Evolutionary conservation across 2,329 filamentous ascomycete species (phyloP).

Genomic region (Scytalidium lignicola): DNA sequence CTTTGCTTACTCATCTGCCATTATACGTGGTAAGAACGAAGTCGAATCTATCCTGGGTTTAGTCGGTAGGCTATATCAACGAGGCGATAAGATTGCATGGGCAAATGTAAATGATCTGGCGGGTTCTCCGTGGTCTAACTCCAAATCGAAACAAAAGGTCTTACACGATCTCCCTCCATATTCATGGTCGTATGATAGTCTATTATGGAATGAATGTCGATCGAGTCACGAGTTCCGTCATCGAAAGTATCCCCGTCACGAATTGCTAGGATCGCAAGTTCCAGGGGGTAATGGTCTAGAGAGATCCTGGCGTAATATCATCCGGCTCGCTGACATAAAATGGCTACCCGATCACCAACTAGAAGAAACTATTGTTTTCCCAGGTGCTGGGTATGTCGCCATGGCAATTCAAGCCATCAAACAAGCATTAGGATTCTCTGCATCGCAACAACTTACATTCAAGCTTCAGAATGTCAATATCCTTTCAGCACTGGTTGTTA

Average conservation of each 20-base stretch:
- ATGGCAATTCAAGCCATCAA: too few relatives aligned
- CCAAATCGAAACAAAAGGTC: not conserved
- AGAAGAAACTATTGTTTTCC: conserved; percentile 41
- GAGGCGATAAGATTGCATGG: too few relatives aligned
- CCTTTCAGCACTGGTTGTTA: too few relatives aligned
- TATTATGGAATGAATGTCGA: conserved; percentile 48
- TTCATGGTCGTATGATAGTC: conserved; percentile 45
- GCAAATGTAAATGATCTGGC: too few relatives aligned
- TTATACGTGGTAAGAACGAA: too few relatives aligned
- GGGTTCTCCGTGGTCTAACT: too few relatives aligned
- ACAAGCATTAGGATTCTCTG: too few relatives aligned
- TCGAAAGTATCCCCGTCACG: conserved; percentile 39
- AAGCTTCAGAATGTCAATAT: too few relatives aligned
- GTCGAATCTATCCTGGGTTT: too few relatives aligned
- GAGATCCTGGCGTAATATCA: conserved; percentile 31
- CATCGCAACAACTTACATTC: too few relatives aligned
- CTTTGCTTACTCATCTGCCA: too few relatives aligned
- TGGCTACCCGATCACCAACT: conserved; percentile 46
- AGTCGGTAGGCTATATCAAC: too few relatives aligned
- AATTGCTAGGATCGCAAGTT: conserved; percentile 38
- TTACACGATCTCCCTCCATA: conserved; percentile 41
- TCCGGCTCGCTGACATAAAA: conserved; percentile 33
- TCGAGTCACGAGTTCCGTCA: conserved; percentile 39
- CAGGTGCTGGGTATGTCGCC: conserved; percentile 33
- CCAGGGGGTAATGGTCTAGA: conserved; percentile 6